Base-by-base conservation (phyloP, 345 rosid genomes). In the Barbarea vulgaris region DNA sequence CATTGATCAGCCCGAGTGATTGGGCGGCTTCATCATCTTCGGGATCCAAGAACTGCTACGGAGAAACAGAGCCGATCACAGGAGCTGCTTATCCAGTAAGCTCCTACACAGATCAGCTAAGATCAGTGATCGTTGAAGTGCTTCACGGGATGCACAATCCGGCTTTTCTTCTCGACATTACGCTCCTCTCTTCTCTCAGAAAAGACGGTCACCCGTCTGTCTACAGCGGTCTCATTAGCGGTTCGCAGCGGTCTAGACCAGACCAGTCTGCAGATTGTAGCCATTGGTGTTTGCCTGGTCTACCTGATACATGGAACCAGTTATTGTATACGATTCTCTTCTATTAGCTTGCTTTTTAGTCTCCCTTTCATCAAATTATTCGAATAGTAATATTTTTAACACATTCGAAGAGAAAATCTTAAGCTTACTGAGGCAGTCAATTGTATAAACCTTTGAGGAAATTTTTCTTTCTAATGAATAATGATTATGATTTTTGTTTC, bases 281-380 rank as follows among this genome's bases (percentile, higher is more conserved):
- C 87, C 99, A 95, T 74, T 95, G 99, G 99, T 95, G 99, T 83
- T 90, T 95, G 64, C 99, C 99, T 68, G 99, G 99, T 54, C 73
- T 95, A 41, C 99, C 97, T 79, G 99, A 95, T 80, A 87, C 97
- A 30, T 92, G 99, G 99, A 95, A 90, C 68, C 87, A 92, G 75
- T 74, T 95, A 15, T 81, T 95, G 59, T 90, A 85, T 56, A 81
- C 96, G 13, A 68, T 83, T 47, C 81, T 90, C 83, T 85, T 94
- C 81, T 85, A 82, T 73, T 86, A 80, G 77, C 61, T 1, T 1
- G 17, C 1, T 12, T 50, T 24, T 37, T 47, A 1, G 2, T 46
- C n/a, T 66, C 9, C 9, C 18, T 28, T 51, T 19, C 30, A 76
- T 31, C 70, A 69, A 44, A n/a, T 54, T 34, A 31, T 62, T 62